phyloP scores from a whole-genome alignment of 208 protist species.

The Acanthamoeba royreba region DNA sequence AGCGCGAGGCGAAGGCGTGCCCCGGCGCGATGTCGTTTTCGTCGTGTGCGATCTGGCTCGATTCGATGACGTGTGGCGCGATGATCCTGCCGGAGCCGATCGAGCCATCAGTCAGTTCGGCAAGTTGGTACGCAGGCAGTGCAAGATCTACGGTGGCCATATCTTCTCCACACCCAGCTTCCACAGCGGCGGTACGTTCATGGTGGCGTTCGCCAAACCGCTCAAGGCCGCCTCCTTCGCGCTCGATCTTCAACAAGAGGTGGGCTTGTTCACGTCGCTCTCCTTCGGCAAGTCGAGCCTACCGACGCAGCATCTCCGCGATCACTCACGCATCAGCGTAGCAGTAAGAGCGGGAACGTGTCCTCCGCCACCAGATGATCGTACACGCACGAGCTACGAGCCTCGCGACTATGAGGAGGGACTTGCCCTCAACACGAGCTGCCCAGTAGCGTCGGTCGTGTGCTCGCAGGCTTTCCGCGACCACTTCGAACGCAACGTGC shows the following conservation, averaged over 20 bases:
- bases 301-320: not conserved
- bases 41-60: not conserved
- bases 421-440: not conserved
- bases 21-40: not conserved
- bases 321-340: not conserved
- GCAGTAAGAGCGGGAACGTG: not conserved
- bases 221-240: not conserved
- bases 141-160: not conserved
- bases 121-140: not conserved
- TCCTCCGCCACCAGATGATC: not conserved
- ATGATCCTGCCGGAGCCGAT: not conserved
- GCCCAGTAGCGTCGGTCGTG: not conserved
- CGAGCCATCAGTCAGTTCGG: not conserved
- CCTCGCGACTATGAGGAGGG: not conserved
- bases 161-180: not conserved
- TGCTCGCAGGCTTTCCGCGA: not conserved
- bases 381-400: not conserved
- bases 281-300: not conserved
- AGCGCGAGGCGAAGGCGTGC: not conserved
- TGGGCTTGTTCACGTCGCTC: not conserved
- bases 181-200: slow-evolving; percentile 4
- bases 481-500: not conserved
- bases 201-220: not conserved
- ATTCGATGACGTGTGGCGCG: not conserved
- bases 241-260: not conserved